Evolutionary conservation across 2,329 filamentous ascomycete genomes (phyloP).

Genomic region (Colletotrichum tanaceti): DNA sequence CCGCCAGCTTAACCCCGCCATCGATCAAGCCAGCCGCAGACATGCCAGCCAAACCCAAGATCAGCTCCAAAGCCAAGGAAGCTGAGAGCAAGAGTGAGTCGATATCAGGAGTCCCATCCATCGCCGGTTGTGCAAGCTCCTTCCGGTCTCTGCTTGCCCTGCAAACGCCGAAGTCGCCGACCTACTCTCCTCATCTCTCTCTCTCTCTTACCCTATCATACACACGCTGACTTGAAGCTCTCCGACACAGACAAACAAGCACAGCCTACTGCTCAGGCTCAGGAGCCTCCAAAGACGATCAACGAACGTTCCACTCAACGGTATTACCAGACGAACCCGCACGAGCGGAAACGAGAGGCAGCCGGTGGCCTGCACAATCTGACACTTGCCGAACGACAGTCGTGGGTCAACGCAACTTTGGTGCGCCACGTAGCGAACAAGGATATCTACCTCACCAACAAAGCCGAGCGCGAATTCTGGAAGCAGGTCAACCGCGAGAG

Average conservation of each 20-base stretch:
- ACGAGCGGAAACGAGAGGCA: slow-evolving; percentile 58
- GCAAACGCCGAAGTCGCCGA: slow-evolving; percentile 3
- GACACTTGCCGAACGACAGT: slow-evolving; percentile 60
- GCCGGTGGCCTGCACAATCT: slow-evolving; percentile 58
- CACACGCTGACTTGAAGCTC: slow-evolving; percentile 3
- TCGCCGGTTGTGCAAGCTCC: slow-evolving; percentile 5
- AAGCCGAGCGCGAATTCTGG: slow-evolving; percentile 69
- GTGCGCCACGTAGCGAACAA: slow-evolving; percentile 55
- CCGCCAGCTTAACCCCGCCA: slow-evolving; percentile 40
- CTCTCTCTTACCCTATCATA: neutral
- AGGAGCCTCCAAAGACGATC: slow-evolving; percentile 57
- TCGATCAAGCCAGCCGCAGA: slow-evolving; percentile 38
- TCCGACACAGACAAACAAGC: slow-evolving; percentile 44
- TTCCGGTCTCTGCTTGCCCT: neutral
- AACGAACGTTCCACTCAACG: slow-evolving; percentile 60
- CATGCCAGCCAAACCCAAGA: slow-evolving; percentile 54
- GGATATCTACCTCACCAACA: slow-evolving; percentile 53
- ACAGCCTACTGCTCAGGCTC: slow-evolving; percentile 42
- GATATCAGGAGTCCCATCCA: slow-evolving; percentile 39
- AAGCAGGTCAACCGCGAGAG: slow-evolving; percentile 64
- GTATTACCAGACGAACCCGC: slow-evolving; percentile 63
- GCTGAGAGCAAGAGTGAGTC: slow-evolving; percentile 41
- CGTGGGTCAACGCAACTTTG: slow-evolving; percentile 60
- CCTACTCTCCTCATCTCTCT: slow-evolving; percentile 23
- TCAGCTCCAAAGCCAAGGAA: slow-evolving; percentile 49